Conservation (phyloP, 345 rosid species). For the Salix purpurea region DNA sequence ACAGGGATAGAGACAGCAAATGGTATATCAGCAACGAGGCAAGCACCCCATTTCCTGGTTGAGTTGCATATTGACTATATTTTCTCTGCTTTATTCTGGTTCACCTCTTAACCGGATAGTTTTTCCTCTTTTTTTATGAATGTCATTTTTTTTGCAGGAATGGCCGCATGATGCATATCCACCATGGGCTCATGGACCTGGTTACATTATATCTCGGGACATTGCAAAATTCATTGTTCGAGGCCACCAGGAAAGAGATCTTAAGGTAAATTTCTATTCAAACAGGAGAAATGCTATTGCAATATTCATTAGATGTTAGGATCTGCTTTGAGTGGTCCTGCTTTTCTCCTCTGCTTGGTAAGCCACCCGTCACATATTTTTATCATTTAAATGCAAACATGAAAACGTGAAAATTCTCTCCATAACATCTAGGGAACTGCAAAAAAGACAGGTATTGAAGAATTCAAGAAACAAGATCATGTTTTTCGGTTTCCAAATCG, state of each 20-base stretch:
- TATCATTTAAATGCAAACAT: no score
- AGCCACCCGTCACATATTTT: neutral
- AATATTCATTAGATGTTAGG: no score
- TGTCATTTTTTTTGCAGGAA: conserved; percentile 42
- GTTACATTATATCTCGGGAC: conserved; percentile 70
- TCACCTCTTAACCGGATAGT: neutral
- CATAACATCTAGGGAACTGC: no score
- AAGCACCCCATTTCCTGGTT: conserved; percentile 10
- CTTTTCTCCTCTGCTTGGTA: neutral
- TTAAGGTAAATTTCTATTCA: conserved; percentile 41
- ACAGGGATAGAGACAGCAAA: conserved; percentile 73
- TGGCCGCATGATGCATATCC: conserved; percentile 70
- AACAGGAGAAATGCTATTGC: no score
- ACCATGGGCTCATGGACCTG: conserved; percentile 99
- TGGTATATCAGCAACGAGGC: conserved; percentile 81
- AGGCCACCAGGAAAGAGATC: conserved; percentile 63
- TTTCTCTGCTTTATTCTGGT: conserved; percentile 5
- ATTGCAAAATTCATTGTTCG: conserved; percentile 68
- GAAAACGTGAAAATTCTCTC: no score
- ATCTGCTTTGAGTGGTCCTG: no score
- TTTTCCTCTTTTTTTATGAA: neutral
- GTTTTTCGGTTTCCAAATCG: no score
- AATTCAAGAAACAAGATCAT: no score
- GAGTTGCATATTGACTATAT: conserved; percentile 1
- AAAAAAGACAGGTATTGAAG: no score